Evolutionary conservation across 2,329 filamentous ascomycete genomes (phyloP).

Genomic region (Pseudocercospora cruenta): DNA sequence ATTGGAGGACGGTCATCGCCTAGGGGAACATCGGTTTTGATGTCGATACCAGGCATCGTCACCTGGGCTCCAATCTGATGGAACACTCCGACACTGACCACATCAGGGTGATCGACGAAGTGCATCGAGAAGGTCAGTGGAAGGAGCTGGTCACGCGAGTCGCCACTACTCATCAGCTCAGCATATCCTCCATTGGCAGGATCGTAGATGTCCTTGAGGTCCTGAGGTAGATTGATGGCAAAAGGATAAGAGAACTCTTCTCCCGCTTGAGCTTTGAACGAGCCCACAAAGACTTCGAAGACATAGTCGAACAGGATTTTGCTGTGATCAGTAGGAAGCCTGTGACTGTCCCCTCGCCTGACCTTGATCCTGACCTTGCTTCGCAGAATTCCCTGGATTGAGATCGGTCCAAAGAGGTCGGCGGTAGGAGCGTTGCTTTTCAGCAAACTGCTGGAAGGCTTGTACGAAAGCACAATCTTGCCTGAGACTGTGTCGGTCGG

Average conservation of each 20-base stretch:
- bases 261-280: conserved; percentile 23
- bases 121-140: conserved; percentile 21
- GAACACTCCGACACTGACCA: conserved; percentile 20
- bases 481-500: conserved; percentile 22
- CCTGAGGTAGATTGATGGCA: conserved; percentile 17
- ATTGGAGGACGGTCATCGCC: conserved; percentile 13
- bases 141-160: conserved; percentile 6
- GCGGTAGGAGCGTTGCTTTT: conserved; percentile 23
- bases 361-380: conserved; percentile 21
- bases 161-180: neutral
- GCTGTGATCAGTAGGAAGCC: conserved; percentile 24
- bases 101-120: conserved; percentile 25
- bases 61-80: conserved; percentile 20
- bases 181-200: neutral
- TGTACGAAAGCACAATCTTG: conserved; percentile 18
- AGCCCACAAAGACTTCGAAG: conserved; percentile 20
- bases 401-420: conserved; percentile 25
- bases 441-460: conserved; percentile 18
- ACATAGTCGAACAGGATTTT: conserved; percentile 13
- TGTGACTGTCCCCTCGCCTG: conserved; percentile 18
- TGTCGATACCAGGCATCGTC: conserved; percentile 27
- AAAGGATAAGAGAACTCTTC: conserved; percentile 20
- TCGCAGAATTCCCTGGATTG: conserved; percentile 15
- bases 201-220: conserved; percentile 2
- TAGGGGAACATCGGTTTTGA: conserved; percentile 15